These are phyloP conservation scores for Diddensiella caesifluorescens DNA, from an alignment of 805 yeast genomes.

Conservation along the genomic window DNA sequence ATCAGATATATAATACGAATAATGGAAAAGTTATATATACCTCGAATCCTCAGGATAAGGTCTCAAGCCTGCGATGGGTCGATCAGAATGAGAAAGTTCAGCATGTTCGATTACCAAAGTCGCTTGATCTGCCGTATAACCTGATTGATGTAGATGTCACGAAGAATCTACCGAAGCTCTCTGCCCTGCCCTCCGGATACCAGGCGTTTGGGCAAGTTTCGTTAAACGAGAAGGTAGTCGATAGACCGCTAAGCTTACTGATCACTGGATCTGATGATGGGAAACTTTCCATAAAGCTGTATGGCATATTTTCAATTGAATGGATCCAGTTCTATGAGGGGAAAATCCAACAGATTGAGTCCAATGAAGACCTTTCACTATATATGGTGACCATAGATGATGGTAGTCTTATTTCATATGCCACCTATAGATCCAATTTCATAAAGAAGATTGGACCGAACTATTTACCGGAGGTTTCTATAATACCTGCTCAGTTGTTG, in stretches of 20 bases:
- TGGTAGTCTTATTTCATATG: constrained; percentile 1
- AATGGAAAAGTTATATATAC: constrained; percentile 39
- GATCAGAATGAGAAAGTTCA: constrained; percentile 29
- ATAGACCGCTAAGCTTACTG: constrained; percentile 12
- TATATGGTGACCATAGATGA: constrained; percentile 7
- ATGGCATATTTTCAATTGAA: constrained; percentile 34
- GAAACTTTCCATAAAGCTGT: constrained; percentile 28
- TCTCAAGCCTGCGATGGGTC: constrained; percentile 32
- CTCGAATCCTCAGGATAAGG: constrained; percentile 1
- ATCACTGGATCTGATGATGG: constrained; percentile 27
- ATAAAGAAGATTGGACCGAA: constrained; percentile 28
- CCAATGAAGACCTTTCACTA: constrained; percentile 9
- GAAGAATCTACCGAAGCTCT: constrained; percentile 23
- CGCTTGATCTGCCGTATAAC: constrained; percentile 23
- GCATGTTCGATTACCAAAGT: no score
- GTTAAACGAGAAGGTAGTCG: constrained; percentile 7
- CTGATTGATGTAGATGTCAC: constrained; percentile 28
- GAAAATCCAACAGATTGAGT: constrained; percentile 7
- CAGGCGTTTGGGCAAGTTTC: constrained; percentile 11
- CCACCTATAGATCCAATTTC: constrained; percentile 23
- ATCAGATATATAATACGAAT: constrained; percentile 43
- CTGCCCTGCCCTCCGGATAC: constrained; percentile 11
- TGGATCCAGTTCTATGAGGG: constrained; percentile 13
- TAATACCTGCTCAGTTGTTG: constrained; percentile 35
- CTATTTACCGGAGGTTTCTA: constrained; percentile 32